Evolutionary conservation across 2,329 filamentous ascomycete genomes (phyloP).

Genomic region (Claviceps africana): DNA sequence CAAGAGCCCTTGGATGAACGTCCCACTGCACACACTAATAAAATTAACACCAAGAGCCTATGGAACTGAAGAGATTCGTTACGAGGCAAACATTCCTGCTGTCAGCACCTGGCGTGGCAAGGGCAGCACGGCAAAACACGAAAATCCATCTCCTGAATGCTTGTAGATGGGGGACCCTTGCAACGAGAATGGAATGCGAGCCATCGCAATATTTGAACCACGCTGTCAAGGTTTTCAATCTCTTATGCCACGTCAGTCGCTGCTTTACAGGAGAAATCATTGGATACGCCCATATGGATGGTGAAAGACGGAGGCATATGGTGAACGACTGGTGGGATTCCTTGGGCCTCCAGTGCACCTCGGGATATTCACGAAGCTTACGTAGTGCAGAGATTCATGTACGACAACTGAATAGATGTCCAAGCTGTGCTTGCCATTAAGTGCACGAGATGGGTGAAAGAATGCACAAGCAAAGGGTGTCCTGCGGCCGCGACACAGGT

Average conservation of each 20-base stretch:
- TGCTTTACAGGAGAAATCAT: background rate
- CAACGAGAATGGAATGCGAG: background rate
- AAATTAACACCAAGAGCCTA: constrained; percentile 93
- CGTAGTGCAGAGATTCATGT: background rate
- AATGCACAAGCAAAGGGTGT: background rate
- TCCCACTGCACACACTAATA: constrained; percentile 89
- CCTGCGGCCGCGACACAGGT: background rate
- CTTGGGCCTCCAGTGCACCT: background rate
- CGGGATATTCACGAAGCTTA: background rate
- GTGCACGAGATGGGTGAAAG: background rate
- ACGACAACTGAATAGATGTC: background rate
- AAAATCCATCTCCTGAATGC: constrained; percentile 37
- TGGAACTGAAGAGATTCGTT: constrained; percentile 76
- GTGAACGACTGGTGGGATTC: background rate
- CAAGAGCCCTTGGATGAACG: constrained; percentile 95
- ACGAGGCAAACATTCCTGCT: constrained; percentile 82
- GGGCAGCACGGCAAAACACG: constrained; percentile 81
- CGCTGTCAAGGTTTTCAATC: background rate
- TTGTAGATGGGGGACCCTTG: constrained; percentile 10
- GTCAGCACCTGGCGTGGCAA: constrained; percentile 95
- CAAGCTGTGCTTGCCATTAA: background rate
- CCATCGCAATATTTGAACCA: background rate
- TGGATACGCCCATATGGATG: background rate
- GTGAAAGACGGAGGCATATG: background rate
- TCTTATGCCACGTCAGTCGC: background rate